phyloP scores from a whole-genome alignment of 192 early-diverging fungal genomes.

The Mortierella alpina region DNA sequence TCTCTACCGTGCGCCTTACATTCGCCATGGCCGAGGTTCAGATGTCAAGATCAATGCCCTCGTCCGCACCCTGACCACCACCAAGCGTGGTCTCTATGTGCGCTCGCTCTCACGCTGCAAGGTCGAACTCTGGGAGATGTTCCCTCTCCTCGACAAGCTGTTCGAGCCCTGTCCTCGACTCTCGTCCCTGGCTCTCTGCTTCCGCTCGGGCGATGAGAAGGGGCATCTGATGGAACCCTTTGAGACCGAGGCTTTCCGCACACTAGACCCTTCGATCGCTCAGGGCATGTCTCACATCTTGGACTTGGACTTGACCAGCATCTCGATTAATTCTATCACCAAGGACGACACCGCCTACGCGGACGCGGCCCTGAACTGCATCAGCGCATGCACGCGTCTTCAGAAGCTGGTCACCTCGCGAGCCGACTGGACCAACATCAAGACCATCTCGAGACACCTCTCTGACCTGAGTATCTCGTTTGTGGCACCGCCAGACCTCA shows the following conservation, averaged over 20 bases:
- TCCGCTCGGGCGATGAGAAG: conserved; percentile 34
- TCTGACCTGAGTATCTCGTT: conserved; percentile 47
- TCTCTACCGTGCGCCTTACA: conserved; percentile 44
- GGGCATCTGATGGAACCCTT: conserved; percentile 51
- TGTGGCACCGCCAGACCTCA: conserved; percentile 45
- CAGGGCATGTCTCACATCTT: conserved; percentile 33
- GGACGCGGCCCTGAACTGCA: conserved; percentile 50
- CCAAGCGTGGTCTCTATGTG: conserved; percentile 39
- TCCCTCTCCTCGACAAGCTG: conserved; percentile 29
- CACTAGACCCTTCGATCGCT: conserved; percentile 20
- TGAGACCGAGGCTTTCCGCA: conserved; percentile 39
- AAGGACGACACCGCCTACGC: conserved; percentile 44
- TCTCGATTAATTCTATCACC: conserved; percentile 24
- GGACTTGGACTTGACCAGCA: conserved; percentile 45
- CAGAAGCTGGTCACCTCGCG: conserved; percentile 47
- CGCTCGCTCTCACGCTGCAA: conserved; percentile 53
- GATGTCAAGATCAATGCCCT: conserved; percentile 34
- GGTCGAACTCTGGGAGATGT: conserved; percentile 52
- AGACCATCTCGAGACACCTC: conserved; percentile 36
- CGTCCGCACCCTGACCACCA: conserved; percentile 44
- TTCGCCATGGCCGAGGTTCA: conserved; percentile 41
- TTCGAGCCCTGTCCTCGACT: conserved; percentile 39
- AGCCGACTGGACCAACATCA: conserved; percentile 48
- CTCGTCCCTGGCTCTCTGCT: conserved; percentile 39
- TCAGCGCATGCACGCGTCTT: conserved; percentile 41